phyloP scores from a whole-genome alignment of 73 alveolate species.

The Paramecium tetraurelia region DNA sequence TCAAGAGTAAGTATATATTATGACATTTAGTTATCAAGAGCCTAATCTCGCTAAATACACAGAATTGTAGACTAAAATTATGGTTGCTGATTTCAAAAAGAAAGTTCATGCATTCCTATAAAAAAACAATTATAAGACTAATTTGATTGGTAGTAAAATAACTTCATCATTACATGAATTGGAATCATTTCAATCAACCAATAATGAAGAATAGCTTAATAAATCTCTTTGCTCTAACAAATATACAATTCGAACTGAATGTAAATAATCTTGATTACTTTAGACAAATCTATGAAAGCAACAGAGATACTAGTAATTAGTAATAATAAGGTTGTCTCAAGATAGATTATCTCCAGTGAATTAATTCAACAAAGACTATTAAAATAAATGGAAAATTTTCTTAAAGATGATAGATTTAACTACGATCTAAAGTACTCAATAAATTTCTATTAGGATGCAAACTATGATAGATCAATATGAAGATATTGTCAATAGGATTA shows the following conservation, averaged over 20 bases:
- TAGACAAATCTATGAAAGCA: background rate
- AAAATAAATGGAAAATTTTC: slow-evolving; percentile 5
- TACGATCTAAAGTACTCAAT: background rate
- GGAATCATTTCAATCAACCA: background rate
- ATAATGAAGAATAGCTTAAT: background rate
- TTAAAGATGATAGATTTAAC: background rate
- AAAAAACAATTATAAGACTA: background rate
- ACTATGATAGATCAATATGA: background rate
- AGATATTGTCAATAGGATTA: background rate
- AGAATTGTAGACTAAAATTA: background rate
- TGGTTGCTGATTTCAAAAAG: slow-evolving; percentile 27
- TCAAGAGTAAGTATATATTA: background rate
- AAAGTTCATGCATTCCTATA: background rate
- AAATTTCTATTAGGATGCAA: background rate
- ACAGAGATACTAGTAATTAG: background rate
- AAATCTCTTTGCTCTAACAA: background rate
- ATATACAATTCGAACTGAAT: background rate
- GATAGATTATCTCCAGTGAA: background rate
- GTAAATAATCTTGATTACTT: background rate
- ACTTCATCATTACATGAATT: background rate
- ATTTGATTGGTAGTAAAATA: background rate
- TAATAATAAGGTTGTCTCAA: background rate
- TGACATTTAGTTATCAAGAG: background rate
- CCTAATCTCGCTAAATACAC: background rate
- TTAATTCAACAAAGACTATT: background rate